These are phyloP conservation scores for Dioscorea dumetorum DNA, from an alignment of 106 monocot genomes.

Conservation along the genomic window DNA sequence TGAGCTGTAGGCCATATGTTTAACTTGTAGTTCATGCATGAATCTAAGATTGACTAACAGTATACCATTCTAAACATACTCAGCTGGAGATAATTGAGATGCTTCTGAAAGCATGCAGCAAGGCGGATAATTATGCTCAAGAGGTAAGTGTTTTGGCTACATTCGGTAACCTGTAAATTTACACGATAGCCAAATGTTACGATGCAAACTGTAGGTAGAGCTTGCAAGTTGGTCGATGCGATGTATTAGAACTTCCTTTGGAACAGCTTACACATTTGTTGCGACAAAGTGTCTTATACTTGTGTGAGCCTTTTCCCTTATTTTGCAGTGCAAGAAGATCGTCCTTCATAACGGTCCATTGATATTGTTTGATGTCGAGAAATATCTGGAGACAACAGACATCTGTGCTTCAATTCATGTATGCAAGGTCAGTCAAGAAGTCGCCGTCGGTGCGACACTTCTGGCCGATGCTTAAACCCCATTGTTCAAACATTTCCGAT, in stretches of 20 bases:
- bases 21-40: no score
- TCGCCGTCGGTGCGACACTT: background rate
- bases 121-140: constrained; percentile 21
- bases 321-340: constrained; percentile 55
- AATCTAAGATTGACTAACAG: no score
- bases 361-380: constrained; percentile 31
- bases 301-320: background rate
- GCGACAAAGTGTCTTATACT: background rate
- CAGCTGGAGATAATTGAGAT: constrained; percentile 33
- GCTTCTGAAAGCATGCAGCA: constrained; percentile 42
- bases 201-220: no score
- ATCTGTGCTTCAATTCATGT: constrained; percentile 39
- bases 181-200: background rate
- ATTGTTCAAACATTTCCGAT: background rate
- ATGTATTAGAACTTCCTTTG: background rate
- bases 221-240: no score
- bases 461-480: background rate
- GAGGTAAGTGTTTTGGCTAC: constrained; percentile 14
- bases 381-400: constrained; percentile 49
- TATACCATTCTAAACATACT: background rate
- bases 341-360: constrained; percentile 45
- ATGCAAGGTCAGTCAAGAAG: constrained; percentile 25
- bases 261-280: background rate
- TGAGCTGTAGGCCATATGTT: no score
- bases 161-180: background rate